Evolutionary conservation across 2,329 filamentous ascomycete species (phyloP), one percentile per base, ranked within the genome.

Genomic region (Aspergillus pseudoterreus): DNA sequence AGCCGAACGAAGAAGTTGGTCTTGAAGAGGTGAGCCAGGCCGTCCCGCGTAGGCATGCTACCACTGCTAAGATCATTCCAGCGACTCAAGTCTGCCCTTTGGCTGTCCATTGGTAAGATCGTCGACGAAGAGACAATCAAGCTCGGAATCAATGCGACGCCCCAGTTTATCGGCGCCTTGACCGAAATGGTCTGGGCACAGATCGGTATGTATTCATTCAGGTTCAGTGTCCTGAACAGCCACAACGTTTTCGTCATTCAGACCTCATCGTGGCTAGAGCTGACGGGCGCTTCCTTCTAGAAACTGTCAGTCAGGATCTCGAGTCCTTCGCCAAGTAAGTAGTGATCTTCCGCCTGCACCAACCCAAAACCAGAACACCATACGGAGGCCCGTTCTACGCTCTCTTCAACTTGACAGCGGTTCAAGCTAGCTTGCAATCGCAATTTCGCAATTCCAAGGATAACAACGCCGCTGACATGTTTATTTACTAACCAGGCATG

Each of bases 151-250:
- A 96, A 95, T 70, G 90, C 92, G 6, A 96, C 92, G 22, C 90
- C 90, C 1, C 90, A 95, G 65, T 96, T 95, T 70, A 95, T 95
- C 60, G 90, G 87, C 8, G 83, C 87, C 0, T 71, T 95, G 65
- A 94, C 89, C 1, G 91, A 96, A 70, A 82, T 95, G 70, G 87
- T 92, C 6, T 96, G 89, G 84, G 82, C 85, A 1, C 91, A 95
- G 60, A 87, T 96, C 47, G 88, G 90, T 92, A 78, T 43, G 72
- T 42, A 10, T 19, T 19, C 19, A 41, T 22, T 12, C 19, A 42
- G n/a, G 33, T 27, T 42, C 19, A 41, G 15, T 41, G 15, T 15
- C n/a, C 33, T 43, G 10, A 11, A 22, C n/a, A 24, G 43, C 10
- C 3, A 27, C 4, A 17, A n/a, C 35, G 27, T 9, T 42, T 14